Evolutionary conservation across 306 rosid genomes (phyloP).

Genomic region (Geum urbanum): DNA sequence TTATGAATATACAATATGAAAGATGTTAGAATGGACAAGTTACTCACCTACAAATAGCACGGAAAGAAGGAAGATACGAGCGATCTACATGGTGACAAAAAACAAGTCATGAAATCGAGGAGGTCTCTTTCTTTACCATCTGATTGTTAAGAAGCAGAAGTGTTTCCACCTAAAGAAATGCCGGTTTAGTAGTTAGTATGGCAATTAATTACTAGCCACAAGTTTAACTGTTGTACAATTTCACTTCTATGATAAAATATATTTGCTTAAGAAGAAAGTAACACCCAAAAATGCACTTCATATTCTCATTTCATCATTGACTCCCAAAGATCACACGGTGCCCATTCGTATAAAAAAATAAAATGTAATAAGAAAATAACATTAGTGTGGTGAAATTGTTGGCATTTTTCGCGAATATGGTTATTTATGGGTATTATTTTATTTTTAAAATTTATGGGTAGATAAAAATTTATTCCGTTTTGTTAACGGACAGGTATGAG

Average conservation of each 20-base stretch:
- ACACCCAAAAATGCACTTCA: neutral
- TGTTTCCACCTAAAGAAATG: slow-evolving; percentile 29
- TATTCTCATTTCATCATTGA: neutral
- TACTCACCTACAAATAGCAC: slow-evolving; percentile 60
- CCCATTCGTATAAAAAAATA: neutral
- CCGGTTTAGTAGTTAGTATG: slow-evolving; percentile 12
- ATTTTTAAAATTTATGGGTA: too few species aligned
- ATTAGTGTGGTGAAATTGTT: too few species aligned
- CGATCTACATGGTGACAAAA: slow-evolving; percentile 15
- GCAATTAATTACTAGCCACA: slow-evolving; percentile 2
- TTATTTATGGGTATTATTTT: too few species aligned
- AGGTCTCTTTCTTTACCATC: slow-evolving; percentile 27
- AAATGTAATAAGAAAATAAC: neutral
- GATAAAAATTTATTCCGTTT: too few species aligned
- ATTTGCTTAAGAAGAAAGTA: neutral
- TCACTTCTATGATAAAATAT: neutral
- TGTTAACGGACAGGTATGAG: too few species aligned
- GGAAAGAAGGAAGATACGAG: slow-evolving; percentile 38
- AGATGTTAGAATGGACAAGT: slow-evolving; percentile 25
- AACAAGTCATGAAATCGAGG: slow-evolving; percentile 10
- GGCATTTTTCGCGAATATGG: too few species aligned
- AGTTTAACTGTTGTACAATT: neutral
- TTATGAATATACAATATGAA: neutral
- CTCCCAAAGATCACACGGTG: neutral
- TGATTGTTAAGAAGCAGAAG: slow-evolving; percentile 19